Percentiles rank a stretch among this genome's conserved stretches.
These are phyloP conservation scores for Neurospora discreta DNA, from an alignment of 495 filamentous ascomycete genomes.

Conservation along the genomic window DNA sequence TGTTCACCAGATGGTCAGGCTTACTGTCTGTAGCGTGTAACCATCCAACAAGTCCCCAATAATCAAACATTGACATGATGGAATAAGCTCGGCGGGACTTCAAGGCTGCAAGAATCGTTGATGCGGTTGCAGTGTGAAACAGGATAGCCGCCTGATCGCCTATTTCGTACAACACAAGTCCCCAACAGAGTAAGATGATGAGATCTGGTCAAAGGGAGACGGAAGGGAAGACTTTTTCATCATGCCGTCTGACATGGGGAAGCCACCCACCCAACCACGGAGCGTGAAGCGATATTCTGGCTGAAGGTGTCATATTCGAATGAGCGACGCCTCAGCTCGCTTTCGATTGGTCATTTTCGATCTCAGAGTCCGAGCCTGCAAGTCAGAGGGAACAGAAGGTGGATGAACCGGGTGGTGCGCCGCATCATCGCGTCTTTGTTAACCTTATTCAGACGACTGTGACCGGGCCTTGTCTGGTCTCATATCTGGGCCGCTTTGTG, in stretches of 20 bases:
- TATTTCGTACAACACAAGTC: not conserved
- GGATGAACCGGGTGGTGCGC: not conserved
- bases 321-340: not conserved
- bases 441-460: constrained; percentile 26
- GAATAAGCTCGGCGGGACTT: not conserved
- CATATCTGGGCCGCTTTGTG: not conserved
- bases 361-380: not conserved
- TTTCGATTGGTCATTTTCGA: not conserved
- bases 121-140: not conserved
- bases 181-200: not conserved
- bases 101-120: not conserved
- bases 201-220: not conserved
- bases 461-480: not conserved
- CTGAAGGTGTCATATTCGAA: not conserved
- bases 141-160: constrained; percentile 3
- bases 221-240: not conserved
- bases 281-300: not conserved
- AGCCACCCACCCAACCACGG: not conserved
- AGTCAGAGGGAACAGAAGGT: not conserved
- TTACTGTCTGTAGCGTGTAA: not conserved
- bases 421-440: constrained; percentile 7
- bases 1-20: not conserved
- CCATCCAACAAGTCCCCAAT: not conserved
- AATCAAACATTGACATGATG: not conserved
- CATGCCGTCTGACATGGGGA: not conserved